phyloP scores from a whole-genome alignment of 2,329 filamentous ascomycete genomes.

The Ascochyta fabae region DNA sequence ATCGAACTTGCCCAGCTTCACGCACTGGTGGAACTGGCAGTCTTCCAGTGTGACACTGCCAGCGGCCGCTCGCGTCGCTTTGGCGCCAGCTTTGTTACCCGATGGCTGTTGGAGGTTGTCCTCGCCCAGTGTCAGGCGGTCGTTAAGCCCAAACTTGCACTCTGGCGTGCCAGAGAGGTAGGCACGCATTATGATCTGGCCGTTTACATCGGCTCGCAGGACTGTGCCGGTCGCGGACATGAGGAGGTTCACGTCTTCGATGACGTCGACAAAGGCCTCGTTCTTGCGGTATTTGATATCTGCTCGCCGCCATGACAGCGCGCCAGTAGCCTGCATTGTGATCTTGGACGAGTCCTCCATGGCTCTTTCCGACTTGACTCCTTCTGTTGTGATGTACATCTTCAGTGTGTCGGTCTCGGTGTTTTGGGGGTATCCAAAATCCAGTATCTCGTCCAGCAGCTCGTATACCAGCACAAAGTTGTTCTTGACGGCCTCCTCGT shows the following conservation, averaged over 20 bases:
- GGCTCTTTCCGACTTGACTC: slow-evolving; percentile 87
- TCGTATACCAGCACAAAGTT: slow-evolving; percentile 99
- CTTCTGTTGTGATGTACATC: slow-evolving; percentile 99
- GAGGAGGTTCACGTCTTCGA: slow-evolving; percentile 97
- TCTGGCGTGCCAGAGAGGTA: slow-evolving; percentile 96
- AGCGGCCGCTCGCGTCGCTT: slow-evolving; percentile 92
- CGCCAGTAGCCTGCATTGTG: slow-evolving; percentile 98
- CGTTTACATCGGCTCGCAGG: slow-evolving; percentile 92
- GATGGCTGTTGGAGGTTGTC: slow-evolving; percentile 64
- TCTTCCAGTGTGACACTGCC: slow-evolving; percentile 96
- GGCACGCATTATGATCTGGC: slow-evolving; percentile 97
- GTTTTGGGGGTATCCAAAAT: slow-evolving; percentile 98
- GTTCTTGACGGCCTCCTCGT: slow-evolving; percentile 99
- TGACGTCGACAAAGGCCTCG: slow-evolving; percentile 98
- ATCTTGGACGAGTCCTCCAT: slow-evolving; percentile 96
- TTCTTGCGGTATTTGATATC: slow-evolving; percentile 99
- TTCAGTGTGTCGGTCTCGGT: slow-evolving; percentile 98
- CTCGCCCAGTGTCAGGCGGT: slow-evolving; percentile 85
- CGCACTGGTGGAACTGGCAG: slow-evolving; percentile 98
- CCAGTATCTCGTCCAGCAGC: slow-evolving; percentile 95
- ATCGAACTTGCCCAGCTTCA: slow-evolving; percentile 96
- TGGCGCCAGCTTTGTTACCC: slow-evolving; percentile 81
- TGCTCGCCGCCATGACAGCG: slow-evolving; percentile 93
- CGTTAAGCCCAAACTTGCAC: slow-evolving; percentile 98
- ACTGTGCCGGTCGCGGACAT: slow-evolving; percentile 98